These are phyloP conservation scores for Buddleja alternifolia DNA, from an alignment of 257 asterid species.

Conservation along the genomic window DNA sequence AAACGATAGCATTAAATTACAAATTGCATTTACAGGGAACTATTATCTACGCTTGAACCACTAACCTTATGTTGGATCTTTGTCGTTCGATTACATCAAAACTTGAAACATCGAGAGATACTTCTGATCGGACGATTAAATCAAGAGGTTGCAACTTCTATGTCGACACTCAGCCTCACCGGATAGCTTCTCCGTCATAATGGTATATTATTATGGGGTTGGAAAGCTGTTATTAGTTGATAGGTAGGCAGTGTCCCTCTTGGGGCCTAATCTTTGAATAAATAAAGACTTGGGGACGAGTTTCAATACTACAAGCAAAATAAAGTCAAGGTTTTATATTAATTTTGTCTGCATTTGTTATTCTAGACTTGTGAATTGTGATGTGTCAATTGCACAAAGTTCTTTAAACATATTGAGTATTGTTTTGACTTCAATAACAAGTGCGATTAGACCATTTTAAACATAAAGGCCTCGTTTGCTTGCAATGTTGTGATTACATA, in stretches of 20 bases:
- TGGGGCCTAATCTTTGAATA: conserved; percentile 27
- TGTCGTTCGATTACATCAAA: background rate
- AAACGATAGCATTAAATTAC: background rate
- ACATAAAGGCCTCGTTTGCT: no score
- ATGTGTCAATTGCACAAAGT: conserved; percentile 26
- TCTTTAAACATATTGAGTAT: no score
- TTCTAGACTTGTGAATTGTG: background rate
- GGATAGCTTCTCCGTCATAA: background rate
- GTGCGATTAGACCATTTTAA: no score
- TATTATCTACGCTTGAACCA: conserved; percentile 11
- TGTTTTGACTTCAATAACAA: no score
- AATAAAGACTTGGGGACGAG: conserved; percentile 30
- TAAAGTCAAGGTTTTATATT: conserved; percentile 29
- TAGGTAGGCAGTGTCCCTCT: conserved; percentile 13
- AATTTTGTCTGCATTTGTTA: background rate
- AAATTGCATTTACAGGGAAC: background rate
- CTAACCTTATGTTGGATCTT: background rate
- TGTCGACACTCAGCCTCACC: background rate
- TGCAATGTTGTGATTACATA: no score
- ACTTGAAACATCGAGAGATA: background rate
- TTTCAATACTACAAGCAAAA: background rate
- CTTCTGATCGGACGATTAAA: background rate
- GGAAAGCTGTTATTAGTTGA: conserved; percentile 26
- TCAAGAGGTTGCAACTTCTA: background rate
- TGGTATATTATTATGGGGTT: background rate